Conservation (phyloP, 495 filamentous ascomycete genomes). For the Penicillium daleae region DNA sequence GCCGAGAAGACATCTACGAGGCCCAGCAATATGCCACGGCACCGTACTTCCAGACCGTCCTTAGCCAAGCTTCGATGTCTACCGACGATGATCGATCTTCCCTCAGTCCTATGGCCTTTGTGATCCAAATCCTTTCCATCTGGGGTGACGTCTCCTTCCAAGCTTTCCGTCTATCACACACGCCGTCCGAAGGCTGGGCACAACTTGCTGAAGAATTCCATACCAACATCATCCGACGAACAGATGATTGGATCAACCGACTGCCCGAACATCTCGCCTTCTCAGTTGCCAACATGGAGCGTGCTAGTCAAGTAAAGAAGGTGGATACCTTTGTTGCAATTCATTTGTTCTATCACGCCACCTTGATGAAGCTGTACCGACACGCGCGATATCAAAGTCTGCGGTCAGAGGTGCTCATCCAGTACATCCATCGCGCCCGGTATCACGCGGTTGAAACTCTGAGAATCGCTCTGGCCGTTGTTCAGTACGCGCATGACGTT, state of each 20-base stretch:
- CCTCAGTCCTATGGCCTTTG: slow-evolving; percentile 60
- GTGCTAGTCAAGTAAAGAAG: slow-evolving; percentile 48
- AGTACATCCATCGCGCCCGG: slow-evolving; percentile 44
- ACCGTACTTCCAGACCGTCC: slow-evolving; percentile 59
- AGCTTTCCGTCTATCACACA: slow-evolving; percentile 57
- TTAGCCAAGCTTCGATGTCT: slow-evolving; percentile 34
- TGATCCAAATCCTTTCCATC: slow-evolving; percentile 62
- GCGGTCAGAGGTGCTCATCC: slow-evolving; percentile 30
- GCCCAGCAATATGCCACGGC: slow-evolving; percentile 52
- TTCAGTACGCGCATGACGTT: slow-evolving; percentile 31
- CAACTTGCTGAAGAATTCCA: slow-evolving; percentile 55
- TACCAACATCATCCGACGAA: slow-evolving; percentile 45
- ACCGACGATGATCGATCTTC: slow-evolving; percentile 36
- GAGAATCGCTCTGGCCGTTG: slow-evolving; percentile 33
- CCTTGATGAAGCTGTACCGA: slow-evolving; percentile 64
- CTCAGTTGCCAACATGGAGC: slow-evolving; percentile 54
- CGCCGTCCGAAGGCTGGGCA: slow-evolving; percentile 46
- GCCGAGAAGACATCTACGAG: slow-evolving; percentile 60
- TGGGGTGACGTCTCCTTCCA: slow-evolving; percentile 66
- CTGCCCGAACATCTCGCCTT: slow-evolving; percentile 53
- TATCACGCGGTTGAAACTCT: slow-evolving; percentile 50
- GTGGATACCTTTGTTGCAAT: slow-evolving; percentile 59
- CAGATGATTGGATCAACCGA: slow-evolving; percentile 53
- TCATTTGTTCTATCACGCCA: slow-evolving; percentile 64
- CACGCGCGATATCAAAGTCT: slow-evolving; percentile 52